Percentiles rank a stretch among this genome's conserved stretches.
phyloP scores from a whole-genome alignment of 176 grass and related monocot species.

The Carex pumila region DNA sequence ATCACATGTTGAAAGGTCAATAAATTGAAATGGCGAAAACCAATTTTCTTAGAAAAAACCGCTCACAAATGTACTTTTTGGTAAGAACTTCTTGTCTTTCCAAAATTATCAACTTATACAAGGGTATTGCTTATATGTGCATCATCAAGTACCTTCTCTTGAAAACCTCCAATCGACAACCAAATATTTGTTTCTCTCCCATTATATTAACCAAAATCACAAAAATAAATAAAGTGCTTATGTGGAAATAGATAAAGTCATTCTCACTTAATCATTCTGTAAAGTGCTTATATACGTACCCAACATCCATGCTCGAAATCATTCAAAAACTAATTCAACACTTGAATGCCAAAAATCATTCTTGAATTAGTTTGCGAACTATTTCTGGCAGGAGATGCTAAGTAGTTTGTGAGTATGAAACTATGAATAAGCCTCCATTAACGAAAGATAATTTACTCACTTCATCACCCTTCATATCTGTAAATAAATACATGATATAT shows the following conservation, averaged over 20 bases:
- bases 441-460: not conserved
- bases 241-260: not conserved
- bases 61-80: conserved; percentile 79
- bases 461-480: not conserved
- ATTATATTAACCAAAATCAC: not conserved
- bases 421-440: not conserved
- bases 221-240: not conserved
- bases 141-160: conserved; percentile 81
- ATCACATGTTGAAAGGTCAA: not conserved
- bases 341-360: too few relatives aligned
- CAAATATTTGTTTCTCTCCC: conserved; percentile 78
- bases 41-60: conserved; percentile 15
- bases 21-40: conserved; percentile 1
- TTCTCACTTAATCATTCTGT: too few relatives aligned
- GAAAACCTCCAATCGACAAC: conserved; percentile 91
- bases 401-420: too few relatives aligned
- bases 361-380: too few relatives aligned
- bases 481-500: not conserved
- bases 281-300: too few relatives aligned
- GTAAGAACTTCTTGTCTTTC: conserved; percentile 18
- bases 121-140: conserved; percentile 72
- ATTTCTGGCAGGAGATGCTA: too few relatives aligned
- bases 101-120: conserved; percentile 74
- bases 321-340: too few relatives aligned
- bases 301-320: too few relatives aligned